These are phyloP conservation scores for Spirogloea muscicola DNA, from an alignment of 139 green algal genomes.

Conservation along the genomic window DNA sequence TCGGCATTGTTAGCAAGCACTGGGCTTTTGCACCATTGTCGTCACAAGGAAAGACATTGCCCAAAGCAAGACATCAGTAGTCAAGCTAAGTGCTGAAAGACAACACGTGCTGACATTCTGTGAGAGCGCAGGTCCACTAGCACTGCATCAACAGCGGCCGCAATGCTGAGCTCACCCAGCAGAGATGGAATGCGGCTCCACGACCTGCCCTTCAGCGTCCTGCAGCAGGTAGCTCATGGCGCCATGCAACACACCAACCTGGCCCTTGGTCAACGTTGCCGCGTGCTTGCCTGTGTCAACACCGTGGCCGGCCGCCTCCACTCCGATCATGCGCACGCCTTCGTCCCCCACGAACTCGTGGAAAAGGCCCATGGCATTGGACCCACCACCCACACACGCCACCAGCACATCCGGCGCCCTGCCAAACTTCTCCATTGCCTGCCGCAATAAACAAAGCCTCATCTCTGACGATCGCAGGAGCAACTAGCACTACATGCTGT, in stretches of 20 bases:
- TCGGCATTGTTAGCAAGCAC: background rate
- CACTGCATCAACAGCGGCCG: background rate
- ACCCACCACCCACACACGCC: conserved; percentile 93
- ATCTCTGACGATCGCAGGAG: too few relatives aligned
- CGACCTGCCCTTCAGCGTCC: conserved; percentile 91
- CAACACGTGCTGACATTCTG: background rate
- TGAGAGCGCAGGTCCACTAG: background rate
- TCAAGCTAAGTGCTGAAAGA: background rate
- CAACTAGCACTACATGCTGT: too few relatives aligned
- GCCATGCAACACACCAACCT: conserved; percentile 91
- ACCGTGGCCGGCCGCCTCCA: conserved; percentile 70
- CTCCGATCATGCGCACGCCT: conserved; percentile 60
- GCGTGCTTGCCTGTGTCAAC: conserved; percentile 84
- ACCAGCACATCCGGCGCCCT: conserved; percentile 86
- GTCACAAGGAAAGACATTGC: background rate
- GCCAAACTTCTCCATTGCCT: conserved; percentile 75
- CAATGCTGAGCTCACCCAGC: conserved; percentile 56
- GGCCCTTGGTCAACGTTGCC: conserved; percentile 88
- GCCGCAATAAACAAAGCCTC: too few relatives aligned
- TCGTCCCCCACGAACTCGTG: conserved; percentile 90
- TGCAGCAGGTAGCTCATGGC: conserved; percentile 90
- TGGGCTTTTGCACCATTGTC: background rate
- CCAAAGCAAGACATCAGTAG: background rate
- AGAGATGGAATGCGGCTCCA: conserved; percentile 94
- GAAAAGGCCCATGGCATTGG: conserved; percentile 97